Evolutionary conservation across 2,329 filamentous ascomycete genomes (phyloP), one percentile per base, ranked within the genome.

Genomic region (Malbranchea zuffiana): DNA sequence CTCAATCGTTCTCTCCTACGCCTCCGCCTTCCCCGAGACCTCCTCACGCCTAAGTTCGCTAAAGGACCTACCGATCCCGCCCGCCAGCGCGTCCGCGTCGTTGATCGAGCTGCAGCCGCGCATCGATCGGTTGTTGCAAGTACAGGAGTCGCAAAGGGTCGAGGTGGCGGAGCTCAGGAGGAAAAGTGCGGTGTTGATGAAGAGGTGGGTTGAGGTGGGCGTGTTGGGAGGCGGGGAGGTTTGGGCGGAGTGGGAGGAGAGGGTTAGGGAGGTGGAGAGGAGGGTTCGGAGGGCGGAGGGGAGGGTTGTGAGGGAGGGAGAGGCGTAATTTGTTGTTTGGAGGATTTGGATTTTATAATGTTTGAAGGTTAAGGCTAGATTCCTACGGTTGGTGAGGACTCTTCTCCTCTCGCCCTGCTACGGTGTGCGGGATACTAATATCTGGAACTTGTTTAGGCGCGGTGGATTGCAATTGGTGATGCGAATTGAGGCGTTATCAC

Each of bases 171-270:
- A 62, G 35, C 41, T 69, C 35, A 51, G 63, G 21, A 50, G 58
- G 6, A 56, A 62, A 8, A 65, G 62, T 36, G 64, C 63, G 17
- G 56, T 57, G 44, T 62, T 72, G 16, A 60, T 85, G 41, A 71
- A 78, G 46, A 60, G 66, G 23, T 92, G 84, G 80, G 86, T 88
- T 58, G 78, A 86, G 54, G 64, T 74, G 16, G 74, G 76, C 3
- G 67, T 90, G 28, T 63, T 93, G 32, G 70, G 71, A 7, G 75
- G 74, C 47, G 79, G 79, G 0, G 72, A 76, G 47, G 71, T 72
- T 40, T 78, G 85, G 63, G 80, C 79, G 15, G 75, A 80, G 35
- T 75, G 80, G 52, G 81, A 92, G 59, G 69, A 72, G 21, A 67
- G 80, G 33, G 57, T 87, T 8, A 72, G 74, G 56, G 65, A 68